Evolutionary conservation across 1,284 basidiomycete species (phyloP), one percentile per base, ranked within the genome.

Genomic region (Puccinia triticina): DNA sequence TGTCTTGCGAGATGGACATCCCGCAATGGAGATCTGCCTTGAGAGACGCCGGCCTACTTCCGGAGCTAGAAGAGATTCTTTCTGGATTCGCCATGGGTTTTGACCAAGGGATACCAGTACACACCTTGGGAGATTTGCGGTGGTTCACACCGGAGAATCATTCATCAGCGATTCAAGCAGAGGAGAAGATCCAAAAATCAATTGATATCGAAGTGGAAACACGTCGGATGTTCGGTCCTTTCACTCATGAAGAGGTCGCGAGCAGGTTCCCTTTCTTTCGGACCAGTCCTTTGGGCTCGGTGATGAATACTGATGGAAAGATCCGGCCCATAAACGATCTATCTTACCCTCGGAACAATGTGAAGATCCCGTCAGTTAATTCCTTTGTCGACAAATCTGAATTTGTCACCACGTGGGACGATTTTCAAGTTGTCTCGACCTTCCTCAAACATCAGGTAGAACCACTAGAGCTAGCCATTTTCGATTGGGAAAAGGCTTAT

Each of bases 231-330:
- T 73, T 29, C 53, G 71, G 71, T 21, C 71, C 71, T 2, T 73
- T 73, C 21, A 43, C 69, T 7, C n/a, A 46, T 16, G 69, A 72
- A 43, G 69, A 72, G 10, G 69, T 72, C 4, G 8, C 40, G 14
- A 12, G 11, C 2, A 5, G 32, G 5, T 46, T 72, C 18, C 11
- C 29, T 3, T 72, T 72, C 23, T 72, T 72, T 23, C 14, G 69
- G 14, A 72, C 69, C 8, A 69, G n/a, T 46, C n/a, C 66, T 5
- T 37, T 69, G n/a, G 66, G 66, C 10, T 21, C 40, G n/a, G 69
- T 72, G 12, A 37, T 72, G 69, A 72, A 72, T 64, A 37, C 16
- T 7, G 69, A 72, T 72, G 69, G 69, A n/a, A 23, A 11, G n/a
- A 46, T 40, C 5, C 29, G 69, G 32, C 29, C 46, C 5, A 73